A percentile compares a stretch with the other conserved stretches of the same genome.
phyloP scores from a whole-genome alignment of 1,284 basidiomycete genomes.

The Ustilago cynodontis region DNA sequence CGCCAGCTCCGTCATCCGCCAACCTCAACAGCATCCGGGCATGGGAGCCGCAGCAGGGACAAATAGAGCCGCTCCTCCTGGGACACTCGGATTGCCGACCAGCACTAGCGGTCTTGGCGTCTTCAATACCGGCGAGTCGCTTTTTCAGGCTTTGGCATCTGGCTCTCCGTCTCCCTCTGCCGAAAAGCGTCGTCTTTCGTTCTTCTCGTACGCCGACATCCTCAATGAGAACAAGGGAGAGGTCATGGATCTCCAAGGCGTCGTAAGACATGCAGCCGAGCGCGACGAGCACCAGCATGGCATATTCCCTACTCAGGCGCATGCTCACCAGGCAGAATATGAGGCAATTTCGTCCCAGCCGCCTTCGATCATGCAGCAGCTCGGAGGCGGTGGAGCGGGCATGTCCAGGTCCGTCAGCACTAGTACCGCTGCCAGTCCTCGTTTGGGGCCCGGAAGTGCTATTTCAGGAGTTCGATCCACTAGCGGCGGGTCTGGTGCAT shows the following conservation, averaged over 20 bases:
- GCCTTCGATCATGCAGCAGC: slow-evolving; percentile 52
- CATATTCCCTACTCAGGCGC: slow-evolving; percentile 11
- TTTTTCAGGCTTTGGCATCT: slow-evolving; percentile 43
- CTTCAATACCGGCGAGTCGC: slow-evolving; percentile 39
- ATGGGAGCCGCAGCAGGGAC: slow-evolving; percentile 18
- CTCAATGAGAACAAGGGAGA: slow-evolving; percentile 63
- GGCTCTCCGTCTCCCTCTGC: slow-evolving; percentile 45
- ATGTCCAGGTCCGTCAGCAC: slow-evolving; percentile 48
- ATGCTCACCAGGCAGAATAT: slow-evolving; percentile 22
- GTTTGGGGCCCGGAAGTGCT: slow-evolving; percentile 8
- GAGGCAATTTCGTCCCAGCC: slow-evolving; percentile 40
- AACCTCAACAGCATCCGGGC: slow-evolving; percentile 39
- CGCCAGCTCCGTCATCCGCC: slow-evolving; percentile 23
- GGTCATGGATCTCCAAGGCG: slow-evolving; percentile 57
- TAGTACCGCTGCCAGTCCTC: slow-evolving; percentile 40
- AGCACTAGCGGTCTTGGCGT: slow-evolving; percentile 47
- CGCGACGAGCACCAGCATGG: slow-evolving; percentile 53
- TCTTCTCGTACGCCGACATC: slow-evolving; percentile 67
- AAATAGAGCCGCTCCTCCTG: slow-evolving; percentile 20
- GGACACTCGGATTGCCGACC: slow-evolving; percentile 28
- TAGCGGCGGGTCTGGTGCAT: slow-evolving; percentile 28
- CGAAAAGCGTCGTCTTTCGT: slow-evolving; percentile 61
- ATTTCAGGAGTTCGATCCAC: slow-evolving; percentile 8
- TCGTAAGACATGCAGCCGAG: slow-evolving; percentile 49
- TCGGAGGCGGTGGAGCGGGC: slow-evolving; percentile 32